Conservation (phyloP, 2,329 filamentous ascomycete species). For the Colletotrichum filicis region DNA sequence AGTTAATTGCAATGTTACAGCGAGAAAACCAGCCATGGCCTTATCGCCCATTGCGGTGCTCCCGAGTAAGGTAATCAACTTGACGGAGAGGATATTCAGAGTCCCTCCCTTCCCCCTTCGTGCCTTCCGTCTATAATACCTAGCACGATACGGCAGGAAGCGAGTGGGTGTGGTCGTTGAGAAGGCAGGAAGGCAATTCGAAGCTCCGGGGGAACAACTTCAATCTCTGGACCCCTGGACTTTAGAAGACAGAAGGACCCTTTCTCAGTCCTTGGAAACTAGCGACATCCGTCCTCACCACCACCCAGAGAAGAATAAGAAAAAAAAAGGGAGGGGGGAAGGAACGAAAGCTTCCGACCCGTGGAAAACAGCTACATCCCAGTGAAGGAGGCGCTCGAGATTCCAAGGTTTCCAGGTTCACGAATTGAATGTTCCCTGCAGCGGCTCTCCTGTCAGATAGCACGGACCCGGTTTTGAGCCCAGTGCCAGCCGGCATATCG, state of each 20-base stretch:
- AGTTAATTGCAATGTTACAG: constrained; percentile 28
- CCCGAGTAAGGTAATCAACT: constrained; percentile 21
- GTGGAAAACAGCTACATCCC: too few relatives aligned
- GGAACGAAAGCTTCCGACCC: not conserved
- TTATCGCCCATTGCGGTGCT: constrained; percentile 22
- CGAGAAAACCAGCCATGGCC: not conserved
- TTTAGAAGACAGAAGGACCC: not conserved
- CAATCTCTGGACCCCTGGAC: not conserved
- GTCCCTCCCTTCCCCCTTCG: constrained; percentile 15
- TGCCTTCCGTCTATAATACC: not conserved
- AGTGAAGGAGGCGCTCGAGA: not conserved
- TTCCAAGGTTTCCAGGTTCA: not conserved
- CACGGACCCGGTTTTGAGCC: not conserved
- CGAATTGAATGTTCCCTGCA: not conserved
- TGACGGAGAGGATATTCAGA: constrained; percentile 13
- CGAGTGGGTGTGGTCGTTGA: too few relatives aligned
- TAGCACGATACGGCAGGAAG: not conserved
- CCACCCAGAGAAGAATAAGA: too few relatives aligned
- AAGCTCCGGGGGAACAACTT: not conserved
- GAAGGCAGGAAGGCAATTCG: not conserved
- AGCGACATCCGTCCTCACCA: not conserved
- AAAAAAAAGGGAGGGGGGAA: not conserved
- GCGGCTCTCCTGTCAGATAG: constrained; percentile 8
- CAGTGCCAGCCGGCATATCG: not conserved
- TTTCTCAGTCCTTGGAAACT: not conserved